A percentile compares a stretch with the other conserved stretches of the same genome.
These are phyloP conservation scores for Podila horticola DNA, from an alignment of 192 early-diverging fungal species.

Conservation along the genomic window DNA sequence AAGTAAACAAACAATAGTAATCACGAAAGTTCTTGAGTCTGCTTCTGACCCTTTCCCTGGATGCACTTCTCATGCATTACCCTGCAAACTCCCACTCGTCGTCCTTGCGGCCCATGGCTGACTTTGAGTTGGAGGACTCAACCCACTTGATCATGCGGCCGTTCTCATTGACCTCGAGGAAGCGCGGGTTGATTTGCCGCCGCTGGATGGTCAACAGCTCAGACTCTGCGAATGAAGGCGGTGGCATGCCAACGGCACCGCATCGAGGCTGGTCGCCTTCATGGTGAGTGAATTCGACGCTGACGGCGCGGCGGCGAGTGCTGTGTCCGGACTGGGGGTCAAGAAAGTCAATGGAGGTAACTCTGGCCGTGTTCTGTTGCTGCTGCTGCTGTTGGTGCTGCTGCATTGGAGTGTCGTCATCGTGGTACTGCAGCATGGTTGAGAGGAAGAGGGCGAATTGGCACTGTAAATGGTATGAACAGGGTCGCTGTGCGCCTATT, in stretches of 20 bases:
- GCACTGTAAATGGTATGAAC: no score
- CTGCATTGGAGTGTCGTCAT: no score
- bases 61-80: background rate
- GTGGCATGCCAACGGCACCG: slow-evolving; percentile 4
- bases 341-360: slow-evolving; percentile 9
- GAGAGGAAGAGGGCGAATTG: no score
- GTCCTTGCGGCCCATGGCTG: slow-evolving; percentile 1
- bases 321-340: slow-evolving; percentile 8
- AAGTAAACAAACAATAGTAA: background rate
- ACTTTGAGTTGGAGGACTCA: slow-evolving; percentile 10
- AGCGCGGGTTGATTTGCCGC: slow-evolving; percentile 30
- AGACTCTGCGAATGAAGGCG: slow-evolving; percentile 55
- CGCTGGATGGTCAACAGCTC: slow-evolving; percentile 53
- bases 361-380: slow-evolving; percentile 7
- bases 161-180: slow-evolving; percentile 18
- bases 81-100: slow-evolving; percentile 16
- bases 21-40: background rate
- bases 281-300: background rate
- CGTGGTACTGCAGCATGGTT: no score
- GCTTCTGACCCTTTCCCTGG: background rate
- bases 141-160: slow-evolving; percentile 12
- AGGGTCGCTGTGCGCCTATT: no score
- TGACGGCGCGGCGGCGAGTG: background rate
- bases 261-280: background rate
- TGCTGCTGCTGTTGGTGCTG: background rate